Evolutionary conservation across 2,329 filamentous ascomycete genomes (phyloP), one percentile per base, ranked within the genome.

Genomic region (Fusarium secorum): DNA sequence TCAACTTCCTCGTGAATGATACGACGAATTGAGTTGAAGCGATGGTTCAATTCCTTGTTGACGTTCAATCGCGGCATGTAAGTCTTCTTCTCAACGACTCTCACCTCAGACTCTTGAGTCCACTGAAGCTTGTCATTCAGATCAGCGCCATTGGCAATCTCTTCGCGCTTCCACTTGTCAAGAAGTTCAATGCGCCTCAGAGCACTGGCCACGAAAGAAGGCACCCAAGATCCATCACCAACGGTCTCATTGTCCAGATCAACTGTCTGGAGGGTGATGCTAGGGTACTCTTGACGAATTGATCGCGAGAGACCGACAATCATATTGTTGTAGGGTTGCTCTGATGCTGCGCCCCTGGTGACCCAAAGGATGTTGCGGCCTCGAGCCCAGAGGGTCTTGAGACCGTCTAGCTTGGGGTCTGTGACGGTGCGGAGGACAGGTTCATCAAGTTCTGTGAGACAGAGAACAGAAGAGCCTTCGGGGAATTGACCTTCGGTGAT

Each of bases 281-380:
- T 48, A n/a, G 63, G 51, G 10, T 46, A 56, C 22, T 66, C 63
- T 22, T 63, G 63, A 3, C 51, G 51, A 4, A 66, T 51, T 11
- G 63, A 63, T 13, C 63, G 59, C 1, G 41, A 51, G 4, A 66
- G 63, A 46, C 63, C 59, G 13, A 66, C 33, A 1, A 63, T 24
- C 58, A 66, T 66, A 22, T 66, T 66, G n/a, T 56, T 48, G 32
- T 63, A 66, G 11, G 63, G 63, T 2, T 64, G 57, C 5, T 64
- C 61, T 5, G 57, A 38, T 5, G 42, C 51, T 3, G 57, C 61
- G 1, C 53, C 64, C 15, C 55, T 60, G 13, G 64, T 60, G 3
- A 58, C 60, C 64, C 64, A 66, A 3, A 66, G 60, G 2, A 66
- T 52, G 7, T 60, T 63, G 11, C 60, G 26, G 8, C 33, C 45